Evolutionary conservation across 495 filamentous ascomycete genomes (phyloP).

Genomic region (Sporormia fimetaria): DNA sequence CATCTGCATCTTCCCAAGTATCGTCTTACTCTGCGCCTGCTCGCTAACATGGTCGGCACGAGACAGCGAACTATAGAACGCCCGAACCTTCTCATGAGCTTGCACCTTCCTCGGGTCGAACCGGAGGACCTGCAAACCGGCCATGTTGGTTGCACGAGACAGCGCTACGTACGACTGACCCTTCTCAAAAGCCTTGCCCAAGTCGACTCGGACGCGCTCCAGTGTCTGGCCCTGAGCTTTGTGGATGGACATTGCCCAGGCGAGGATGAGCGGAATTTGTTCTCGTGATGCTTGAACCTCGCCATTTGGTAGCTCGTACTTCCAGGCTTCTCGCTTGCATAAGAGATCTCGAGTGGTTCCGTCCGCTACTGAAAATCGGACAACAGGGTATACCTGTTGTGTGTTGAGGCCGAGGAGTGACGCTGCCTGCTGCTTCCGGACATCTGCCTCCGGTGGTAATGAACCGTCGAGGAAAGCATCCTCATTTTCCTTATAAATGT

Average conservation of each 20-base stretch:
- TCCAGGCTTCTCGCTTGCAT: conserved; percentile 81
- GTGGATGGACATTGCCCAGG: conserved; percentile 95
- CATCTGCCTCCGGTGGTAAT: conserved; percentile 31
- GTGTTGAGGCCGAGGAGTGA: conserved; percentile 32
- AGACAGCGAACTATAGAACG: conserved; percentile 74
- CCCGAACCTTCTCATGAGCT: conserved; percentile 77
- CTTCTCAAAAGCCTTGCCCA: conserved; percentile 88
- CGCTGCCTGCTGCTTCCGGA: conserved; percentile 8
- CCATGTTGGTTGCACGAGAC: conserved; percentile 73
- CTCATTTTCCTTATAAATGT: conserved; percentile 46
- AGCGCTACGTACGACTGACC: conserved; percentile 81
- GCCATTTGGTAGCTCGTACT: conserved; percentile 89
- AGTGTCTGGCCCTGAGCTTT: conserved; percentile 97
- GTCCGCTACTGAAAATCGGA: conserved; percentile 68
- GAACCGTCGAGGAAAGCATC: conserved; percentile 36
- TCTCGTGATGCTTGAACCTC: conserved; percentile 77
- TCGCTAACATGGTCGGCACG: conserved; percentile 31
- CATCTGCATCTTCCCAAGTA: conserved; percentile 5
- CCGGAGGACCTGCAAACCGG: conserved; percentile 74
- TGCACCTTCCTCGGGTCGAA: conserved; percentile 89
- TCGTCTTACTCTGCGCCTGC: conserved; percentile 11
- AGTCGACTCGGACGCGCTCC: conserved; percentile 87
- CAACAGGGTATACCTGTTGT: conserved; percentile 54
- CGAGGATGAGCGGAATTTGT: conserved; percentile 78
- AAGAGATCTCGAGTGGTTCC: conserved; percentile 68